Base-by-base conservation (phyloP, 768 basidiomycete genomes). In the Artomyces pyxidatus region DNA sequence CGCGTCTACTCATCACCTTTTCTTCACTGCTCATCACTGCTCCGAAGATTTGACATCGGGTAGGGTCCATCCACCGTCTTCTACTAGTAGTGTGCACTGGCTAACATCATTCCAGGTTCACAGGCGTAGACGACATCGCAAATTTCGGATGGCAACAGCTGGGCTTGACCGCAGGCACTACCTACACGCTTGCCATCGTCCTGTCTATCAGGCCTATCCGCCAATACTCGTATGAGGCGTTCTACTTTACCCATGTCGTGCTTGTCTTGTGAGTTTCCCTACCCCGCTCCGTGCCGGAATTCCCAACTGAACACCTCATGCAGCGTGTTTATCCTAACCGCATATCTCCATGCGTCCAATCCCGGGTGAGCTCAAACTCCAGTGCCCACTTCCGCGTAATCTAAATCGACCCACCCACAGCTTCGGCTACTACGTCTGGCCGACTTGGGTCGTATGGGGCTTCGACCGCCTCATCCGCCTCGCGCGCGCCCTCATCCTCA, bases 361-460 rank as follows among this genome's bases (percentile, higher is more conserved):
- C 49, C 45, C 35, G 56, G 56, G 55, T 46, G 22, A 14, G 37
- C 23, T 23, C 8, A 7, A 6, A 12, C 40, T 42, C 23, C 54
- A 42, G 11, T 12, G 41, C 16, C 23, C n/a, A 6, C 16, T 16
- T 3, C 27, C 12, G 11, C 45, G n/a, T 22, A 5, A 25, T 27
- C 17, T 17, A 17, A 11, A 6, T 17, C 26, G 43, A 23, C 22
- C n/a, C n/a, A n/a, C 27, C 16, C 21, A 14, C 21, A 46, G 45
- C 1, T 56, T 45, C 22, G 38, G 27, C 9, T 42, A 38, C n/a
- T 59, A 58, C 43, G 42, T 59, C 14, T 58, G 51, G 48, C 54
- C 58, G 11, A 38, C 50, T n/a, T 46, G 59, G 28, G 46, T 49
- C 19, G 42, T 59, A n/a, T 59, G 58, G 58, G 52, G 41, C n/a